A percentile compares a stretch with the other conserved stretches of the same genome.
Evolutionary conservation across 768 basidiomycete genomes (phyloP).

Genomic region (Lactarius vividus): DNA sequence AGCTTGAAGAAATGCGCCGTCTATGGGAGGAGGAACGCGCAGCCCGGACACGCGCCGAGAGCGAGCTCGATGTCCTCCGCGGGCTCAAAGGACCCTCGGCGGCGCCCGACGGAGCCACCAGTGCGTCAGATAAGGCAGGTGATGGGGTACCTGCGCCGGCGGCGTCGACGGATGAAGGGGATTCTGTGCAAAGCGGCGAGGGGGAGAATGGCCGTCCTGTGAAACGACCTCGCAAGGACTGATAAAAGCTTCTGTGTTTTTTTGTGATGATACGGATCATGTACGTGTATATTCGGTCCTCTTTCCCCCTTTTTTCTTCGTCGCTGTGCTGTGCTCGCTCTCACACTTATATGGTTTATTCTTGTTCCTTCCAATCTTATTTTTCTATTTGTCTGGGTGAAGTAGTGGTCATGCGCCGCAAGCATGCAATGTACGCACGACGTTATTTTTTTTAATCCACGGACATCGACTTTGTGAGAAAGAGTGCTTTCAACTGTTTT

Average conservation of each 20-base stretch:
- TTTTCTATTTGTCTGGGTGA: neutral
- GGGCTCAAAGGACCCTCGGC: conserved; percentile 30
- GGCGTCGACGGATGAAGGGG: conserved; percentile 21
- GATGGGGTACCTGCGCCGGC: conserved; percentile 17
- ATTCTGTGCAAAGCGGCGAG: conserved; percentile 21
- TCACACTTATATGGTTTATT: neutral
- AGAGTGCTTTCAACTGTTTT: no score
- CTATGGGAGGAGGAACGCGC: conserved; percentile 77
- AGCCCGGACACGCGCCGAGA: conserved; percentile 55
- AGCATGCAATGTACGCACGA: no score
- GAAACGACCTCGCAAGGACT: conserved; percentile 32
- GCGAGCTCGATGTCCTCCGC: conserved; percentile 59
- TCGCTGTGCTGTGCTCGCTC: conserved; percentile 2
- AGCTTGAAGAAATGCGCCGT: conserved; percentile 78
- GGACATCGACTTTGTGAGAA: neutral
- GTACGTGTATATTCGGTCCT: conserved; percentile 6
- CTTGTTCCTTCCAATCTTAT: neutral
- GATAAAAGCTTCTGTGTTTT: neutral
- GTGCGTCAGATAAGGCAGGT: conserved; percentile 24
- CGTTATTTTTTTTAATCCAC: neutral
- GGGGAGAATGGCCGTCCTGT: conserved; percentile 28
- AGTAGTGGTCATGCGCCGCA: neutral
- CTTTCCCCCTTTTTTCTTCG: neutral
- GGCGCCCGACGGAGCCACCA: conserved; percentile 12
- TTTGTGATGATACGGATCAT: neutral